Conservation (phyloP, 2,329 filamentous ascomycete species). For the Clarireedia hainanense region DNA sequence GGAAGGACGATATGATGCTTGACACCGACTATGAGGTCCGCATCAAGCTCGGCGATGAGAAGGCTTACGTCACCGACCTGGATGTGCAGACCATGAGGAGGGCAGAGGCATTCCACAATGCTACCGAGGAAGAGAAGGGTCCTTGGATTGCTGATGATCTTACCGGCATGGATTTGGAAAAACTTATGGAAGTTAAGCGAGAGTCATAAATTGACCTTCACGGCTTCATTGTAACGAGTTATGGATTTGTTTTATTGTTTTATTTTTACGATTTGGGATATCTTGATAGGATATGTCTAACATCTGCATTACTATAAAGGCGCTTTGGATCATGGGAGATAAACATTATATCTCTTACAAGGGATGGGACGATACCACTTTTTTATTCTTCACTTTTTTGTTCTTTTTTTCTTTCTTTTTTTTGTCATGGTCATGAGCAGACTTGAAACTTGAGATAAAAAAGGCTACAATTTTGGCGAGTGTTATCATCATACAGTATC, state of each 20-base stretch:
- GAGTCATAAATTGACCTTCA: constrained; percentile 12
- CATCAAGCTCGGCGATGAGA: constrained; percentile 60
- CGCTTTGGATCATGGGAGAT: constrained; percentile 10
- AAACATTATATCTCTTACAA: constrained; percentile 2
- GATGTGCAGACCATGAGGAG: constrained; percentile 85
- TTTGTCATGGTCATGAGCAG: too few relatives aligned
- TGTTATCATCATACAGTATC: constrained; percentile 1
- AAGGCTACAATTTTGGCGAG: neutral
- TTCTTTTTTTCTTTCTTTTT: neutral
- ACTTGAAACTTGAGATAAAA: neutral
- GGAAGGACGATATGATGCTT: constrained; percentile 99
- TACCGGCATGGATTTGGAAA: constrained; percentile 50
- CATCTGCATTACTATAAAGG: constrained; percentile 7
- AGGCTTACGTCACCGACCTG: constrained; percentile 76
- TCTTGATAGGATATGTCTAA: neutral
- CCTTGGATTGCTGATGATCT: constrained; percentile 72
- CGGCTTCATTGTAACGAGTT: neutral
- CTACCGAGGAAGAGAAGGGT: constrained; percentile 81
- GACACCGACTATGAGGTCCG: constrained; percentile 92
- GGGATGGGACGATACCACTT: constrained; percentile 9
- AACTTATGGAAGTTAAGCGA: constrained; percentile 43
- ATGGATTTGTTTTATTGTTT: constrained; percentile 2
- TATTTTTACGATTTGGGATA: neutral
- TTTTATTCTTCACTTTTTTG: neutral
- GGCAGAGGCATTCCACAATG: constrained; percentile 73